phyloP scores from a whole-genome alignment of 352 stramenopile species.

The Pythium coloratum region DNA sequence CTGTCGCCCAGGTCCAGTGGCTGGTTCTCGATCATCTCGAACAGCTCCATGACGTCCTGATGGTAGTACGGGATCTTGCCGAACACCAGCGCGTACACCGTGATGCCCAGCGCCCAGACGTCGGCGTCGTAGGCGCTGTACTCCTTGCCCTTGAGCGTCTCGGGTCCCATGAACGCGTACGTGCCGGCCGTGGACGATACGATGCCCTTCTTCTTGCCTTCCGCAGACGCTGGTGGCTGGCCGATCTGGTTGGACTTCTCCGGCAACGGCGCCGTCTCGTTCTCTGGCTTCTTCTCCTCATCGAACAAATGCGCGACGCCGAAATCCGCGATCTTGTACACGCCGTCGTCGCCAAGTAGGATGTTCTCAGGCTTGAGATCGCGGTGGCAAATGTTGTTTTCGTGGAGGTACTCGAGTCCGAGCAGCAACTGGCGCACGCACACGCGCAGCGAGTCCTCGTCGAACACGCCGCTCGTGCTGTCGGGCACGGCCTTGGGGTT shows the following conservation, averaged over 20 bases:
- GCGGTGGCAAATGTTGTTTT: conserved; percentile 86
- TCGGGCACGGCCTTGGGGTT: conserved; percentile 14
- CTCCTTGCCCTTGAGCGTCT: conserved; percentile 76
- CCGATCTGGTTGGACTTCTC: conserved; percentile 21
- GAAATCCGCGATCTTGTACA: conserved; percentile 87
- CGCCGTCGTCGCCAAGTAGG: conserved; percentile 58
- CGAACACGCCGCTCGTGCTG: conserved; percentile 35
- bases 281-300: conserved; percentile 34
- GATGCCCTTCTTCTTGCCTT: conserved; percentile 63
- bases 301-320: conserved; percentile 84
- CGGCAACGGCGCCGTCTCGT: conserved; percentile 15
- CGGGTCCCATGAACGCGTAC: conserved; percentile 84
- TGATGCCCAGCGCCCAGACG: conserved; percentile 87
- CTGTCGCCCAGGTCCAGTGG: conserved; percentile 36
- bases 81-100: conserved; percentile 78
- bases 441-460: conserved; percentile 51
- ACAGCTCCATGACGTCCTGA: conserved; percentile 75
- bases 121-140: conserved; percentile 85
- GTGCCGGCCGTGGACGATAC: conserved; percentile 80
- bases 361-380: conserved; percentile 89
- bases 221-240: conserved; percentile 9
- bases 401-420: conserved; percentile 81
- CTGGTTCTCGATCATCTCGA: conserved; percentile 78
- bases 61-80: conserved; percentile 85
- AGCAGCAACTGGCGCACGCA: conserved; percentile 77